Evolutionary conservation across 192 early-diverging fungal genomes (phyloP).

Genomic region (Coemansia sp.): DNA sequence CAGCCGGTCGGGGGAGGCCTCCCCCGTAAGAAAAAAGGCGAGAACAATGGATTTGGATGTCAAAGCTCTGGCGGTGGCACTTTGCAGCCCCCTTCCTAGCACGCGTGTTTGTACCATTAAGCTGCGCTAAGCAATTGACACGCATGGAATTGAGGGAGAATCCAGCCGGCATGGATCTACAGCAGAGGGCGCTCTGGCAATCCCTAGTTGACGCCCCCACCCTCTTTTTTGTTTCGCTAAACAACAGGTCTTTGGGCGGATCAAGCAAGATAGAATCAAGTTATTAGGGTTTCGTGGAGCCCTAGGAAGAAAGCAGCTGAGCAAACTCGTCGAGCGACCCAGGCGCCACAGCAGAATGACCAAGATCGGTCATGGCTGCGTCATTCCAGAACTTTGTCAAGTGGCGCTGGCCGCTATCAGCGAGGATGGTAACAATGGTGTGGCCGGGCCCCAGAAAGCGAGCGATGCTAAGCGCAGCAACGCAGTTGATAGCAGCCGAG

Average conservation of each 20-base stretch:
- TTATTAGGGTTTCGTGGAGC: background rate
- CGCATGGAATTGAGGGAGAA: background rate
- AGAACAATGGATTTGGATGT: background rate
- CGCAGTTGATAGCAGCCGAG: slow-evolving; percentile 89
- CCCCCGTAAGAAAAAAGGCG: background rate
- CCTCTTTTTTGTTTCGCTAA: background rate
- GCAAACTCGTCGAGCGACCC: slow-evolving; percentile 21
- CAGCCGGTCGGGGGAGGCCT: too few relatives aligned
- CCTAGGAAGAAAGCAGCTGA: slow-evolving; percentile 2
- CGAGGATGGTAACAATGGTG: slow-evolving; percentile 87
- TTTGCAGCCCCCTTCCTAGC: too few relatives aligned
- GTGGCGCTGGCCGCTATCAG: slow-evolving; percentile 89
- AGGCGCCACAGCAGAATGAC: slow-evolving; percentile 10
- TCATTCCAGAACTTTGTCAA: slow-evolving; percentile 91
- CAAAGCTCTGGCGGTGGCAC: too few relatives aligned
- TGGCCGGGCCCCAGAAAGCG: slow-evolving; percentile 80
- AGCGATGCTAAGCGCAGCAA: slow-evolving; percentile 80
- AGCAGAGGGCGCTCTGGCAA: too few relatives aligned
- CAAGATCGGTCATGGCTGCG: slow-evolving; percentile 22
- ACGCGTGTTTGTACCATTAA: background rate
- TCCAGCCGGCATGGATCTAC: background rate
- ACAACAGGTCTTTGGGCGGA: background rate
- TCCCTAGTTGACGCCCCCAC: background rate
- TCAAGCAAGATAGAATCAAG: background rate
- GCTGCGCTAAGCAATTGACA: background rate